Base-by-base conservation (phyloP, 345 rosid genomes). In the Populus euphratica region DNA sequence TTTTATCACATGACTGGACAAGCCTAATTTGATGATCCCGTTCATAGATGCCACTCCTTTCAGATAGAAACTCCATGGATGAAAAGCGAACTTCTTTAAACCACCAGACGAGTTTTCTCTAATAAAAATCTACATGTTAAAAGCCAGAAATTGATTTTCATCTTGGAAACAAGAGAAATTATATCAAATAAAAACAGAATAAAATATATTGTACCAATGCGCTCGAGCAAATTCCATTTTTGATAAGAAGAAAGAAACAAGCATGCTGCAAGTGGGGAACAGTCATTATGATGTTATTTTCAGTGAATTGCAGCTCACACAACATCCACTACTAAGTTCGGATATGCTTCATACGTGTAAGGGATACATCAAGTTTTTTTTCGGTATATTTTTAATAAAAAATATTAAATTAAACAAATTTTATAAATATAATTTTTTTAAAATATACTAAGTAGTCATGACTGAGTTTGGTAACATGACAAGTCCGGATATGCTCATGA, bases 281-380 rank as follows among this genome's bases (percentile, higher is more conserved):
- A 13, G 16, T 54, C 9, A 64, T 64, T 21, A 41, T 9, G 50
- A 21, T 35, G 35, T 8, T 10, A 44, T 64, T 33, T 35, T 59
- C 14, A 65, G 70, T 41, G 77, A 74, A 74, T 18, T 31, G 41
- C 77, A 68, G 79, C 79, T 33, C 70, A 29, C 33, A 73, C 63
- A n/a, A 4, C 7, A 56, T 3, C 27, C 20, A 18, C 27, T 72
- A 20, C 31, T 2, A 11, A 43, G 16, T 41, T 38, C 29, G 47
- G 61, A 17, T 68, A 38, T 54, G 25, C 73, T 76, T 16, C 54
- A 36, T 54, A 27, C 56, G 18, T 27, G 21, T 12, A 16, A 39
- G 49, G 4, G 35, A 33, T 33, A 33, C 35, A 3, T 33, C 35
- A 33, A 33, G 35, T 4, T 33, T 33, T 33, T 33, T 33, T 33